phyloP scores from a whole-genome alignment of 2,329 filamentous ascomycete species.

The Sarocladium strictum region DNA sequence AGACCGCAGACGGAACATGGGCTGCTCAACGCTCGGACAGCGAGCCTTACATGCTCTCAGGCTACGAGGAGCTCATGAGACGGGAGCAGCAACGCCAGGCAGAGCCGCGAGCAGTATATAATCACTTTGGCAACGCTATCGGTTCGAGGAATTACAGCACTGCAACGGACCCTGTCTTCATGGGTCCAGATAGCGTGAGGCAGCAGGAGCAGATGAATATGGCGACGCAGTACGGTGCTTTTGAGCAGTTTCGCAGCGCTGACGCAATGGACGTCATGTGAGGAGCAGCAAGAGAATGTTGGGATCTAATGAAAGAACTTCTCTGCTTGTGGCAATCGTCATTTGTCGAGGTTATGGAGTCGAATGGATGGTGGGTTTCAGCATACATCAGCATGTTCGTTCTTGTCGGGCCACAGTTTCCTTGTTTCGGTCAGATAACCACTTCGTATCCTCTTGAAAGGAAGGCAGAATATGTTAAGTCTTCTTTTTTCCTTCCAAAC shows the following conservation, averaged over 20 bases:
- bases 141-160: constrained; percentile 40
- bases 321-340: too few species aligned
- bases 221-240: constrained; percentile 64
- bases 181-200: constrained; percentile 34
- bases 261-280: constrained; percentile 44
- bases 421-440: background rate
- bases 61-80: constrained; percentile 66
- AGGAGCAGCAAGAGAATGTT: background rate
- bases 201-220: constrained; percentile 51
- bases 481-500: background rate
- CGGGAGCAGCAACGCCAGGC: constrained; percentile 52
- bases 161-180: constrained; percentile 67
- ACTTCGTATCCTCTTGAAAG: too few species aligned
- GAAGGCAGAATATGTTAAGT: background rate
- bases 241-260: constrained; percentile 39
- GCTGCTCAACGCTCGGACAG: constrained; percentile 36
- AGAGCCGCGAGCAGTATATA: constrained; percentile 35
- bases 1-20: constrained; percentile 50
- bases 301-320: background rate
- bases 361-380: background rate
- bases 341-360: background rate
- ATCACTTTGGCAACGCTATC: constrained; percentile 26
- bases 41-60: constrained; percentile 80
- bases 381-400: background rate
- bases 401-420: background rate